Evolutionary conservation across 768 basidiomycete genomes (phyloP).

Genomic region (Podaxis sp.): DNA sequence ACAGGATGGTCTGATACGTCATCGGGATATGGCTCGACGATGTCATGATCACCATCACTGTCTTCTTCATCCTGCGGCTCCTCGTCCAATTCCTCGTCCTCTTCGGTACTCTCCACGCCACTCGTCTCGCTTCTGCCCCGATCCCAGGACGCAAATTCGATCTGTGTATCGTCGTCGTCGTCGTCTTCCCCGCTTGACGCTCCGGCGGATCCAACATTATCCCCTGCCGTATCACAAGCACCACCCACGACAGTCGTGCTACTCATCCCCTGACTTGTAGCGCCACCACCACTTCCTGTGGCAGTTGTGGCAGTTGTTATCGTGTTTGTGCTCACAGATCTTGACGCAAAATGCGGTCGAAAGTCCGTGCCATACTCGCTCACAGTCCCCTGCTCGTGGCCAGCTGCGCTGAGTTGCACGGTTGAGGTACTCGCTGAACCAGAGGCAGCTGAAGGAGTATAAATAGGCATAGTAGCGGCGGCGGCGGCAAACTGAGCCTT

Average conservation of each 20-base stretch:
- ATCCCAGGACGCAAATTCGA: neutral
- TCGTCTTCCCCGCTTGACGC: constrained; percentile 9
- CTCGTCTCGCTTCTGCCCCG: constrained; percentile 10
- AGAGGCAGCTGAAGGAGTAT: neutral
- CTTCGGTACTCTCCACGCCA: neutral
- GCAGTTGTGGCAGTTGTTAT: neutral
- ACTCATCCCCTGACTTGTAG: neutral
- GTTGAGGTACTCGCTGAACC: neutral
- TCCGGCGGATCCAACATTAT: neutral
- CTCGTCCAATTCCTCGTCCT: constrained; percentile 1
- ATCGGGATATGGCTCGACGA: neutral
- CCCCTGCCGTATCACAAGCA: neutral
- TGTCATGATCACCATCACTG: neutral
- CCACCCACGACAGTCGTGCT: neutral
- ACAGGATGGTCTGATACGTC: neutral
- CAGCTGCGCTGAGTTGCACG: neutral
- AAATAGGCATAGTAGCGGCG: neutral
- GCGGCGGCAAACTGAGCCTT: neutral
- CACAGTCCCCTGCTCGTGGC: neutral
- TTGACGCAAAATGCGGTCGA: neutral
- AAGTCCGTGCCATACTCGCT: neutral
- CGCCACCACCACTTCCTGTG: neutral
- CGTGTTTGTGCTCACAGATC: neutral
- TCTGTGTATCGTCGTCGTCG: neutral
- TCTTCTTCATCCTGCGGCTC: neutral